These are phyloP conservation scores for Colletotrichum sp. DNA, from an alignment of 2,329 filamentous ascomycete species.

Conservation along the genomic window DNA sequence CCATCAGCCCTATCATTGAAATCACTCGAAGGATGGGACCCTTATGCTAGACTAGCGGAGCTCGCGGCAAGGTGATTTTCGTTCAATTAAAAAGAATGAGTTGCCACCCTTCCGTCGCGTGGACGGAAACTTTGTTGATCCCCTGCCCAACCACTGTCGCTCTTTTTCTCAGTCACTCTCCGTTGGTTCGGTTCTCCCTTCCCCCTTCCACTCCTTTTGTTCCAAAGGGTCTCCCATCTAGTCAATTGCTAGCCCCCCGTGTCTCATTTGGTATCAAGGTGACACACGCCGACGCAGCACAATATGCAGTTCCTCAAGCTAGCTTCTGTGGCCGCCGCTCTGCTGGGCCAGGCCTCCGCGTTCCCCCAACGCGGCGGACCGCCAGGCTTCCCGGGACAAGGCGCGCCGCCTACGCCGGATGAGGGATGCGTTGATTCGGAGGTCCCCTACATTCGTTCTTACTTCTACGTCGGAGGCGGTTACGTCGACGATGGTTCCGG, in stretches of 20 bases:
- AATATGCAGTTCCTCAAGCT: constrained; percentile 17
- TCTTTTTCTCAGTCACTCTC: constrained; percentile 1
- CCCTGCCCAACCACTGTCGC: constrained; percentile 12
- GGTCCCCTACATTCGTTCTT: constrained; percentile 27
- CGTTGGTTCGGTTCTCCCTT: background rate
- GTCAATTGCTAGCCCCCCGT: background rate
- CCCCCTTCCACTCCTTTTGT: background rate
- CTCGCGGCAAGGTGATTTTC: background rate
- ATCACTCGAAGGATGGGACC: background rate
- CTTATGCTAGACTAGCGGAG: background rate
- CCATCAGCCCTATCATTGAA: constrained; percentile 15
- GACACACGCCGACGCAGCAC: background rate
- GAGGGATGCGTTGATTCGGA: constrained; percentile 7
- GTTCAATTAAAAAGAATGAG: constrained; percentile 12
- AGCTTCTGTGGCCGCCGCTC: background rate
- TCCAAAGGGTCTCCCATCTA: background rate
- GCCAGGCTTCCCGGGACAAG: background rate
- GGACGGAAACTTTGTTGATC: constrained; percentile 2
- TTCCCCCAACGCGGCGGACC: background rate
- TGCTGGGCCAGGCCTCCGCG: constrained; percentile 11
- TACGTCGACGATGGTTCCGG: constrained; percentile 35
- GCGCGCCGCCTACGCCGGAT: background rate
- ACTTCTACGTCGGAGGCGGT: constrained; percentile 41
- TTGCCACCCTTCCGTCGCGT: background rate
- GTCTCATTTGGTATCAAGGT: background rate